Evolutionary conservation across 768 basidiomycete genomes (phyloP), one percentile per base, ranked within the genome.

Genomic region (Lactifluus piperatus): DNA sequence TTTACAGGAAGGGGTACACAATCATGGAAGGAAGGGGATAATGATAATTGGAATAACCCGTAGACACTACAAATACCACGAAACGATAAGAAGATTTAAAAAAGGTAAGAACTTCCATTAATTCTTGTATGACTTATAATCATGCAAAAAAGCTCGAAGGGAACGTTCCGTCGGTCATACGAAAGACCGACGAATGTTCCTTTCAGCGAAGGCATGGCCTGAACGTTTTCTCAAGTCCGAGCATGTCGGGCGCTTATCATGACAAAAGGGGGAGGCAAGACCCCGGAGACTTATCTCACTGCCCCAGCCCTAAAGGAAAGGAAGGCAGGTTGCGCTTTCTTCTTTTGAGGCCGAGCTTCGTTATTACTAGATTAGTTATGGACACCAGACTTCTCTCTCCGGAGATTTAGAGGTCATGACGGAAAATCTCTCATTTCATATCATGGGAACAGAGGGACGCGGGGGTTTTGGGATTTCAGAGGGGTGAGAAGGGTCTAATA

Each of bases 141-240:
- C 39, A 24, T 48, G 39, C 20, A 24, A 36, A 39, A 43, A 24
- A 11, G 44, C 50, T 46, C 32, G 6, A 47, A 30, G 43, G 53
- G 58, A 54, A 56, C 59, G 54, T 60, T 60, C 59, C 59, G 50
- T 24, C 32, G 53, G 58, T 59, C 39, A 44, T 50, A 36, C 39
- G 46, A 26, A 52, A 58, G 37, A 34, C 44, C 36, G 53, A 37
- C 54, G 58, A 60, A 60, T 56, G 48, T 60, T 60, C 54, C 44
- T 56, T 47, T 20, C 43, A 50, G 44, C 39, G 30, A 53, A 52
- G 56, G 51, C 20, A 26, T 44, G 41, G 20, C 43, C 10, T 36
- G 41, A 11, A 34, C 49, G 49, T 47, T 44, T 58, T 48, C 29
- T 43, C 54, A 56, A 56, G 48, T 56, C 59, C 59, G 49, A 51